Percentiles rank a stretch among this genome's conserved stretches.
These are phyloP conservation scores for Cercospora citrullina DNA, from an alignment of 2,329 filamentous ascomycete species.

Conservation along the genomic window DNA sequence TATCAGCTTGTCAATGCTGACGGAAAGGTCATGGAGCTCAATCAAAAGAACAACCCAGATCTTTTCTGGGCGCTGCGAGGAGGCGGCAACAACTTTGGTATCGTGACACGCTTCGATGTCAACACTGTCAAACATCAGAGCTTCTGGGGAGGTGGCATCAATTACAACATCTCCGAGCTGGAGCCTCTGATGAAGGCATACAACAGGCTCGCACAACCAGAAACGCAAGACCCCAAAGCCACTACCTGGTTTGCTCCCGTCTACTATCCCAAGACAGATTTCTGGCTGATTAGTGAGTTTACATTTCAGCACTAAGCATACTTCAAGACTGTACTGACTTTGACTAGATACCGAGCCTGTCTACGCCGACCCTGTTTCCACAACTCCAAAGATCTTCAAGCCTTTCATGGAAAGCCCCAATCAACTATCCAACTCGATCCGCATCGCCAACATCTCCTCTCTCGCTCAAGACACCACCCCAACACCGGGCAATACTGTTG, in stretches of 20 bases:
- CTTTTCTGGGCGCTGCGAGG: constrained; percentile 31
- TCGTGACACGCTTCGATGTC: constrained; percentile 34
- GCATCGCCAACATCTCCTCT: constrained; percentile 4
- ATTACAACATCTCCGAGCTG: constrained; percentile 11
- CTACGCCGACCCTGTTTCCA: constrained; percentile 9
- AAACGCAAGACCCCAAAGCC: constrained; percentile 13
- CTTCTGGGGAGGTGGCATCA: constrained; percentile 25
- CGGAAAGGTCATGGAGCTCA: constrained; percentile 31
- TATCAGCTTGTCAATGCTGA: constrained; percentile 34
- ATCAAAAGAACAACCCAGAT: constrained; percentile 26
- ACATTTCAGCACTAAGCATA: not conserved
- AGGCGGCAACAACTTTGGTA: constrained; percentile 36
- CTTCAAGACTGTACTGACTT: not conserved
- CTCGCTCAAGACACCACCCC: constrained; percentile 1
- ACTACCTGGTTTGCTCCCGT: constrained; percentile 17
- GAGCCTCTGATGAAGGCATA: constrained; percentile 7
- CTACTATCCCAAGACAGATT: constrained; percentile 5
- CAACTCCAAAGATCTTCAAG: constrained; percentile 13
- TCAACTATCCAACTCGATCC: constrained; percentile 8
- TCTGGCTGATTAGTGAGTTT: constrained; percentile 9
- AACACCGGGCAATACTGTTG: not conserved
- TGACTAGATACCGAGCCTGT: constrained; percentile 4
- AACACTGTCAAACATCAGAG: constrained; percentile 24
- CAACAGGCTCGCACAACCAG: constrained; percentile 2
- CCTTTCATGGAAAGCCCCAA: constrained; percentile 8